A percentile compares a stretch with the other conserved stretches of the same genome.
Conservation (phyloP, 176 grass and related monocot species). For the Metroxylon sagu region DNA sequence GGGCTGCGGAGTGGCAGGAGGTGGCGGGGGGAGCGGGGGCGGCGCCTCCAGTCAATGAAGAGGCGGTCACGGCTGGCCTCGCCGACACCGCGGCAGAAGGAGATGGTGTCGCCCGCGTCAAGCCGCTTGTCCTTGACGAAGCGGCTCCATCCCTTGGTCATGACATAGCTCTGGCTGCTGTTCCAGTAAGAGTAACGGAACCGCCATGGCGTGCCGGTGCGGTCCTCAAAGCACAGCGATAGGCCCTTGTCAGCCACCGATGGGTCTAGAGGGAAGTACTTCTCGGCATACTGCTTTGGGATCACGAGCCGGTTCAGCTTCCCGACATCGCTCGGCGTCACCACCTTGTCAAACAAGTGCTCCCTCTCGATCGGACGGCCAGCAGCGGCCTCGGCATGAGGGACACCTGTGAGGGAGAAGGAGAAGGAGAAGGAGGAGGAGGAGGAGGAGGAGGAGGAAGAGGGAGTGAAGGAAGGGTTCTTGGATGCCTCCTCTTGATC, state of each 20-base stretch:
- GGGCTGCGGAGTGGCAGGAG: neutral
- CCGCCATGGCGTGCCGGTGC: conserved; percentile 31
- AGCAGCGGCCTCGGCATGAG: too few relatives aligned
- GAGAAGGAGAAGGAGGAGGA: neutral
- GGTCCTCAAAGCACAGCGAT: conserved; percentile 44
- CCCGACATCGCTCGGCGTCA: conserved; percentile 83
- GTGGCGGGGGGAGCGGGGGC: conserved; percentile 7
- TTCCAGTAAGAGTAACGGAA: conserved; percentile 80
- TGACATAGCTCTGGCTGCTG: conserved; percentile 80
- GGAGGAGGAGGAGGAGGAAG: neutral
- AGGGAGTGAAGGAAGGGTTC: neutral
- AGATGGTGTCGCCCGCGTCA: conserved; percentile 46
- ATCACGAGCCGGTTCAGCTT: conserved; percentile 83
- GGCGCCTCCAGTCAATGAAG: conserved; percentile 31
- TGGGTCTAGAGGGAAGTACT: conserved; percentile 41
- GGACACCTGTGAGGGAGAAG: neutral
- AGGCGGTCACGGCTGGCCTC: conserved; percentile 8
- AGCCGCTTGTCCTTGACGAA: conserved; percentile 54
- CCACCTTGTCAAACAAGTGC: conserved; percentile 71
- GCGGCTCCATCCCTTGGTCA: conserved; percentile 80
- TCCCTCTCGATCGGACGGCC: conserved; percentile 5
- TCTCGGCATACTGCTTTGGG: conserved; percentile 70
- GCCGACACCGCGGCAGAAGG: conserved; percentile 33
- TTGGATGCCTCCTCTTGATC: neutral
- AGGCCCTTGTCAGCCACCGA: conserved; percentile 23